A percentile compares a stretch with the other conserved stretches of the same genome.
These are phyloP conservation scores for Phytophthora melonis DNA, from an alignment of 352 stramenopile genomes.

Conservation along the genomic window DNA sequence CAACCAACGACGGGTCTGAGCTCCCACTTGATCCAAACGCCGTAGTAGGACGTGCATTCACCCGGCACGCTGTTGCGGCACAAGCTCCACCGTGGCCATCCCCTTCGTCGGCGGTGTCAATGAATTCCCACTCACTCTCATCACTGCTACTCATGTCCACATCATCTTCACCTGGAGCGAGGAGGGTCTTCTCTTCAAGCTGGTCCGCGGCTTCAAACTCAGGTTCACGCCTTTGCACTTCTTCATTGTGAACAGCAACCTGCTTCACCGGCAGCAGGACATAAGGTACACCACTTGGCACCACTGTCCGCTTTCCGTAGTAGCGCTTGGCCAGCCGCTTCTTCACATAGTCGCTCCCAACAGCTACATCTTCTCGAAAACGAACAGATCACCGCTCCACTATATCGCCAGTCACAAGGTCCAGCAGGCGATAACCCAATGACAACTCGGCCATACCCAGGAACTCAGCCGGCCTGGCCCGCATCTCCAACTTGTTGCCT, in stretches of 20 bases:
- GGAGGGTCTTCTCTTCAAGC: not conserved
- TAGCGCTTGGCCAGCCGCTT: not conserved
- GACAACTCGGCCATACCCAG: slow-evolving; percentile 1
- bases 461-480: slow-evolving; percentile 4
- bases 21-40: not conserved
- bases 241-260: slow-evolving; percentile 8
- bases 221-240: too few species aligned
- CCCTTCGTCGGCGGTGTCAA: not conserved
- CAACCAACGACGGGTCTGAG: not conserved
- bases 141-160: slow-evolving; percentile 8
- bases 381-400: slow-evolving; percentile 7
- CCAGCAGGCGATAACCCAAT: slow-evolving; percentile 9
- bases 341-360: slow-evolving; percentile 8
- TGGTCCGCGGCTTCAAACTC: not conserved
- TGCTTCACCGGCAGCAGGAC: slow-evolving; percentile 1
- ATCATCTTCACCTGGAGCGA: not conserved
- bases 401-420: slow-evolving; percentile 4
- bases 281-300: slow-evolving; percentile 6
- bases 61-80: not conserved
- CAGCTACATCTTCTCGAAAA: slow-evolving; percentile 16
- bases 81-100: not conserved
- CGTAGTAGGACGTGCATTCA: not conserved
- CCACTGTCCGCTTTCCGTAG: not conserved
- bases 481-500: slow-evolving; percentile 3
- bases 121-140: slow-evolving; percentile 14